Base-by-base conservation (phyloP, 495 filamentous ascomycete genomes). In the Lophiotrema nucula region DNA sequence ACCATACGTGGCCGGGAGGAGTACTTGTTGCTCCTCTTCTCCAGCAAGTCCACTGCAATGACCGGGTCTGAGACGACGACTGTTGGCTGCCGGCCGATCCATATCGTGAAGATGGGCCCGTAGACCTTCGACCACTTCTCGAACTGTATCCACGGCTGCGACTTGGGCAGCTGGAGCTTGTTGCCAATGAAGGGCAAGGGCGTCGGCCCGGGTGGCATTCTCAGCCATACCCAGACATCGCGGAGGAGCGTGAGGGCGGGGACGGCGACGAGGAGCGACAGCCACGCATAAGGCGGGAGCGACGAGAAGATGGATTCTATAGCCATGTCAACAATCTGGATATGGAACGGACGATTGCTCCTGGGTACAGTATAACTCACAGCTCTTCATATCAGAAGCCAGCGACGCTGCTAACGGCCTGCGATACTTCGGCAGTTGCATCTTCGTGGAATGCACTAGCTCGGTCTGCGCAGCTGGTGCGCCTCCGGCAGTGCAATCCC, bases 31-130 rank as follows among this genome's bases (percentile, higher is more conserved):
- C 75, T 76, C 24, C 78, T 67, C 58, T 79, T 81, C 54, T 83
- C 79, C 61, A 83, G 70, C 31, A 83, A 65, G 22, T 82, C 80
- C 46, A 73, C 78, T n/a, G 83, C 82, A 15, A 83, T 76, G 13
- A 82, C 74, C 0, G 83, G 81, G 21, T 85, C 83, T 1, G 80
- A 83, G 26, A 87, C 74, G 44, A 86, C 74, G 48, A 88, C 78
- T 24, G 84, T 87, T 1, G 83, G 81, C 18, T 77, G 75, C 4
- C 82, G 76, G 0, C 85, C 84, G 48, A 83, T 75, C 77, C 83
- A 84, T 8, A 88, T 73, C 4, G 83, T 85, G 56, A 83, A 80
- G 3, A 84, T 81, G 25, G 80, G 79, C 21, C 81, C 81, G 59
- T 82, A 80, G 39, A 67, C 64, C 47, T 77, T 69, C 31, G 76